Conservation (phyloP, 208 protist genomes). For the Trypanosoma grayi region DNA sequence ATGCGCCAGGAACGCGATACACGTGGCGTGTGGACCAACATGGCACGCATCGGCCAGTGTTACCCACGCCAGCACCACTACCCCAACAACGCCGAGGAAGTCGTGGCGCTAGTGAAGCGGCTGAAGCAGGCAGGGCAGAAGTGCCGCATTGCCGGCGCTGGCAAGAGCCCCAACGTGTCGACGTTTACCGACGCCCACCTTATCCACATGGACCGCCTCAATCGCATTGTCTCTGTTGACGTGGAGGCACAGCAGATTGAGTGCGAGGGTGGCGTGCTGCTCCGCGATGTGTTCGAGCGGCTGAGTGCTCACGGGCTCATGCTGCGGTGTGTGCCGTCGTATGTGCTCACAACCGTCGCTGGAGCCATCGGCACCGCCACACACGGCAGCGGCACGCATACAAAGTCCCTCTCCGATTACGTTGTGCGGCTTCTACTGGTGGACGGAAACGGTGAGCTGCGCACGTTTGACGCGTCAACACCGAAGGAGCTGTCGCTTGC, state of each 20-base stretch:
- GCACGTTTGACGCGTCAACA: slow-evolving; percentile 20
- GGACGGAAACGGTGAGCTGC: slow-evolving; percentile 40
- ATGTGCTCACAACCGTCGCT: slow-evolving; percentile 55
- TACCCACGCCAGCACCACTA: slow-evolving; percentile 47
- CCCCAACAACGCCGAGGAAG: slow-evolving; percentile 28
- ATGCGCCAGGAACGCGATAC: background rate
- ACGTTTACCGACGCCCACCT: slow-evolving; percentile 58
- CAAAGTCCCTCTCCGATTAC: slow-evolving; percentile 46
- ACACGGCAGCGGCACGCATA: slow-evolving; percentile 59
- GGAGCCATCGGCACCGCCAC: slow-evolving; percentile 61
- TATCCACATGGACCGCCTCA: slow-evolving; percentile 53
- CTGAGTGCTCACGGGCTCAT: slow-evolving; percentile 48
- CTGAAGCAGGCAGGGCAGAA: slow-evolving; percentile 30
- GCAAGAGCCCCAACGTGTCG: slow-evolving; percentile 57
- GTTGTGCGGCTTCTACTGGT: slow-evolving; percentile 45
- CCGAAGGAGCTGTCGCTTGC: slow-evolving; percentile 40
- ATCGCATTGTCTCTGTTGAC: slow-evolving; percentile 52
- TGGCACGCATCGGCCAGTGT: slow-evolving; percentile 54
- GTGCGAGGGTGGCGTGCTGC: slow-evolving; percentile 47
- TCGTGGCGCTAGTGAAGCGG: slow-evolving; percentile 25
- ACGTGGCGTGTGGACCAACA: slow-evolving; percentile 44
- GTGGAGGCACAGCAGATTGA: slow-evolving; percentile 28
- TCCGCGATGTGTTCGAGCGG: slow-evolving; percentile 46
- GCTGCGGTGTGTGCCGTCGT: slow-evolving; percentile 68
- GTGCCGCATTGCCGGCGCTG: slow-evolving; percentile 53